These are phyloP conservation scores for Coprinopsis cinerea DNA, from an alignment of 768 basidiomycete genomes.

Conservation along the genomic window DNA sequence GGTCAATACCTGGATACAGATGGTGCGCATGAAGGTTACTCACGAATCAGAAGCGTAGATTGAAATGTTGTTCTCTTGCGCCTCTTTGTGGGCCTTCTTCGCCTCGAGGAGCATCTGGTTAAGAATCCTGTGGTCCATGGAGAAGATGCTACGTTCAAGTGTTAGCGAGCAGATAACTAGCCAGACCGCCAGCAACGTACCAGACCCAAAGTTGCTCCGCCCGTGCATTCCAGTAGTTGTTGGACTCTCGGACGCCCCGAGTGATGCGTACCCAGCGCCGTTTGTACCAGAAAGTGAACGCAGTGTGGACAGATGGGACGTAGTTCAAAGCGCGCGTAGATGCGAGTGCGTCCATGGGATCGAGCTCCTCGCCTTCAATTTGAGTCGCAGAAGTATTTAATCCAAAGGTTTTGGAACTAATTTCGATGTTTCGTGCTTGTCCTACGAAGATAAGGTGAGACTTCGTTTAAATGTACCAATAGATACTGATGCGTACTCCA, in stretches of 20 bases:
- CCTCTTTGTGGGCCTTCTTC: slow-evolving; percentile 41
- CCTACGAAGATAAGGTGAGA: too few relatives aligned
- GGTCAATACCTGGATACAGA: not conserved
- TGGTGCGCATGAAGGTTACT: slow-evolving; percentile 1
- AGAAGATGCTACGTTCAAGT: slow-evolving; percentile 39
- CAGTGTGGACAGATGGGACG: slow-evolving; percentile 34
- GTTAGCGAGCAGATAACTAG: not conserved
- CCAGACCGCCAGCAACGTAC: slow-evolving; percentile 24
- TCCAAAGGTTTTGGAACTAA: slow-evolving; percentile 39
- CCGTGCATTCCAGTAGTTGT: slow-evolving; percentile 25
- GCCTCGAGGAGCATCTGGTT: slow-evolving; percentile 49
- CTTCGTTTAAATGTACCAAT: too few relatives aligned
- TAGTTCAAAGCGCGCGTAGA: slow-evolving; percentile 33
- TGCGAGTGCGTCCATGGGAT: slow-evolving; percentile 19
- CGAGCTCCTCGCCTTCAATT: slow-evolving; percentile 35
- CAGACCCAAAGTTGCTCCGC: slow-evolving; percentile 37
- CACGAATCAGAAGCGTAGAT: slow-evolving; percentile 46
- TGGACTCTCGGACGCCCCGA: slow-evolving; percentile 28
- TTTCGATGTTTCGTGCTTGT: slow-evolving; percentile 42
- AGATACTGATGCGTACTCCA: too few relatives aligned
- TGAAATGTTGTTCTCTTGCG: slow-evolving; percentile 44
- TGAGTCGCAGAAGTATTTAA: slow-evolving; percentile 25
- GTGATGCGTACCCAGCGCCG: slow-evolving; percentile 35
- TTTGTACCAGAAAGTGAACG: slow-evolving; percentile 45
- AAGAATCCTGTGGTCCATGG: slow-evolving; percentile 38